Conservation (phyloP, 2,329 filamentous ascomycete species). For the Colletotrichum lupini region DNA sequence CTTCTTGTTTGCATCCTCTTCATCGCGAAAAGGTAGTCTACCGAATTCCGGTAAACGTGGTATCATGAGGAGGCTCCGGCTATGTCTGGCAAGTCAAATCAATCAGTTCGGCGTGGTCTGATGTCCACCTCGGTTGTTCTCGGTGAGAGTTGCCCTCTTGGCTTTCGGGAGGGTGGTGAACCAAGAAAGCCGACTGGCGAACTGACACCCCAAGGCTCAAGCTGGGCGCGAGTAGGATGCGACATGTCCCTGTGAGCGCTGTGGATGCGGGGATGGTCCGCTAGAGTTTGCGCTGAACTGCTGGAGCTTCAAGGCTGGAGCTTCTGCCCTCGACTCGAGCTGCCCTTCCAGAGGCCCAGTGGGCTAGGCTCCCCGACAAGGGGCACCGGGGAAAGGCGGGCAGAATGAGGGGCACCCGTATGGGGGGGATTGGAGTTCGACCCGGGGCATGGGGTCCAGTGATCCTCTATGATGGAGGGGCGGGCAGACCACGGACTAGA, state of each 20-base stretch:
- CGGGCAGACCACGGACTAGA: slow-evolving; percentile 1
- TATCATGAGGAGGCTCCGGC: slow-evolving; percentile 12
- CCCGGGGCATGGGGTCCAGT: slow-evolving; percentile 6
- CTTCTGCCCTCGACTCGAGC: background rate
- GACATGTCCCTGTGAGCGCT: slow-evolving; percentile 11
- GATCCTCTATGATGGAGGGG: slow-evolving; percentile 11
- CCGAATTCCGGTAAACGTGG: background rate
- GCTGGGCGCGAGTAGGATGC: background rate
- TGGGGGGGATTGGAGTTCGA: slow-evolving; percentile 16
- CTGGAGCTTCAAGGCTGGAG: background rate
- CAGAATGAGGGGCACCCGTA: slow-evolving; percentile 33
- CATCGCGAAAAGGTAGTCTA: slow-evolving; percentile 9
- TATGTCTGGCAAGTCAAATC: slow-evolving; percentile 29
- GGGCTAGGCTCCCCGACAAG: slow-evolving; percentile 2
- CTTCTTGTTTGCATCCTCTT: slow-evolving; percentile 4
- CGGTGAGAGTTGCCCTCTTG: slow-evolving; percentile 19
- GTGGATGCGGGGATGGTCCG: slow-evolving; percentile 30
- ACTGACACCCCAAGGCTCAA: background rate
- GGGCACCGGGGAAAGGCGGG: slow-evolving; percentile 32
- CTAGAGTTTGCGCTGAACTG: background rate
- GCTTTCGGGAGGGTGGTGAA: background rate
- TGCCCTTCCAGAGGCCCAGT: background rate
- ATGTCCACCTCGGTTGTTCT: slow-evolving; percentile 32
- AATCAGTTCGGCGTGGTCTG: slow-evolving; percentile 12
- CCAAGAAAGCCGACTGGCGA: slow-evolving; percentile 10